Conservation (phyloP, 106 monocot genomes). For the Dendrobium catenatum region DNA sequence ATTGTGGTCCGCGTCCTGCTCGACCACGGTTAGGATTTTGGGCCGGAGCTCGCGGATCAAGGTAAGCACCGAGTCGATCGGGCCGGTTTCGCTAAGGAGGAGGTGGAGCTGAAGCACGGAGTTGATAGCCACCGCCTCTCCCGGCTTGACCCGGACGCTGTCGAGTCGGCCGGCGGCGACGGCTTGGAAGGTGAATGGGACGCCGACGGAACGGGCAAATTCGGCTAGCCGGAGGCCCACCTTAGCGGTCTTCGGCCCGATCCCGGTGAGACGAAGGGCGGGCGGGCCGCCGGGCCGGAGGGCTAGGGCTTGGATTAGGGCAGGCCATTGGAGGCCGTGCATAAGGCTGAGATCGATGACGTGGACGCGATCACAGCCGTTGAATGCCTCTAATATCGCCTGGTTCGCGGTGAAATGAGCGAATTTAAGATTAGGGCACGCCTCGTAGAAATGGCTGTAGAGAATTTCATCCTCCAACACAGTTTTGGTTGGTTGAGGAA, state of each 20-base stretch:
- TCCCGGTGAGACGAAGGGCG: constrained; percentile 24
- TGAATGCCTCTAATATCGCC: constrained; percentile 41
- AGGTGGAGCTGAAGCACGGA: constrained; percentile 45
- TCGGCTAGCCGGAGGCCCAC: constrained; percentile 28
- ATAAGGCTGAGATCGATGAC: constrained; percentile 33
- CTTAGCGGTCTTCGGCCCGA: constrained; percentile 28
- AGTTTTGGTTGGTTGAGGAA: not conserved
- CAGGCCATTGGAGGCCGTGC: constrained; percentile 48
- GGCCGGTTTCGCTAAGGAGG: constrained; percentile 16
- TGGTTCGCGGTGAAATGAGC: constrained; percentile 51
- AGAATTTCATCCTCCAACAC: constrained; percentile 16
- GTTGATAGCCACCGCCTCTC: constrained; percentile 38
- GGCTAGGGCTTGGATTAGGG: constrained; percentile 42
- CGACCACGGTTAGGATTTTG: constrained; percentile 35
- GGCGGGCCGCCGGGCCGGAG: constrained; percentile 44
- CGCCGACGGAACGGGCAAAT: constrained; percentile 28
- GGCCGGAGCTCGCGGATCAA: constrained; percentile 30
- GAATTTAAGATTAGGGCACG: constrained; percentile 37
- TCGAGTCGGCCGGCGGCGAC: constrained; percentile 23
- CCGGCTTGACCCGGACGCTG: constrained; percentile 19
- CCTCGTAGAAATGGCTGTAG: constrained; percentile 34
- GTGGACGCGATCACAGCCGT: constrained; percentile 32
- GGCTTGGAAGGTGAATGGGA: constrained; percentile 35
- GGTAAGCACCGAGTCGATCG: constrained; percentile 26
- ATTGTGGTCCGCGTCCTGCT: constrained; percentile 48